These are phyloP conservation scores for Pyracantha coccinea DNA, from an alignment of 331 rosid genomes.

Conservation along the genomic window DNA sequence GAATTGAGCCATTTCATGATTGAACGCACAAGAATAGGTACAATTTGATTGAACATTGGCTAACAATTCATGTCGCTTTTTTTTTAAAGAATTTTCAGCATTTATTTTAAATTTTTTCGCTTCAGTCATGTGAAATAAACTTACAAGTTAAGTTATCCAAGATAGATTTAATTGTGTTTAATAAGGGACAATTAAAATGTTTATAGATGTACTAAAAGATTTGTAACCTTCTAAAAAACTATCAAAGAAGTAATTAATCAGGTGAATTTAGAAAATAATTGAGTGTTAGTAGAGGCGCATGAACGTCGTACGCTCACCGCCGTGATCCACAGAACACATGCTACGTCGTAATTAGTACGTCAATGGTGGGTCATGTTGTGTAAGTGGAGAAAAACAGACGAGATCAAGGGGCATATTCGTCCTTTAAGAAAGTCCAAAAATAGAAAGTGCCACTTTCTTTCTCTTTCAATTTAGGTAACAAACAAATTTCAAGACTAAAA, in stretches of 20 bases:
- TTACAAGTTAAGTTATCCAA: too few species aligned
- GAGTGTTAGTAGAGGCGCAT: neutral
- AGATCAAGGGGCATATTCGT: neutral
- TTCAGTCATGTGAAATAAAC: fast-evolving
- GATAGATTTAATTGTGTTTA: neutral
- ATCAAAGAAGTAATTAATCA: too few species aligned
- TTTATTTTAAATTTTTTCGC: too few species aligned
- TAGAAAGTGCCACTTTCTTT: neutral
- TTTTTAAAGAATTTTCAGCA: too few species aligned
- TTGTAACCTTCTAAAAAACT: neutral
- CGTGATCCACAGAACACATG: neutral
- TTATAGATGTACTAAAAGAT: neutral
- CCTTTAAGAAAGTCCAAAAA: neutral
- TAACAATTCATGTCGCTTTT: neutral
- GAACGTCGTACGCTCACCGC: neutral
- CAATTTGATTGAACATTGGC: too few species aligned
- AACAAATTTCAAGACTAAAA: neutral
- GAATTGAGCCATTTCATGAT: too few species aligned
- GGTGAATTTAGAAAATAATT: too few species aligned
- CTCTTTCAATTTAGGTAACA: neutral
- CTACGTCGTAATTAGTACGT: neutral
- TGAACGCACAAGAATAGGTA: too few species aligned
- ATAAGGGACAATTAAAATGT: neutral
- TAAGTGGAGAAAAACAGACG: neutral
- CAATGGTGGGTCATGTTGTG: neutral